These are phyloP conservation scores for Umbelopsis sp. DNA, from an alignment of 192 early-diverging fungal genomes.

Conservation along the genomic window DNA sequence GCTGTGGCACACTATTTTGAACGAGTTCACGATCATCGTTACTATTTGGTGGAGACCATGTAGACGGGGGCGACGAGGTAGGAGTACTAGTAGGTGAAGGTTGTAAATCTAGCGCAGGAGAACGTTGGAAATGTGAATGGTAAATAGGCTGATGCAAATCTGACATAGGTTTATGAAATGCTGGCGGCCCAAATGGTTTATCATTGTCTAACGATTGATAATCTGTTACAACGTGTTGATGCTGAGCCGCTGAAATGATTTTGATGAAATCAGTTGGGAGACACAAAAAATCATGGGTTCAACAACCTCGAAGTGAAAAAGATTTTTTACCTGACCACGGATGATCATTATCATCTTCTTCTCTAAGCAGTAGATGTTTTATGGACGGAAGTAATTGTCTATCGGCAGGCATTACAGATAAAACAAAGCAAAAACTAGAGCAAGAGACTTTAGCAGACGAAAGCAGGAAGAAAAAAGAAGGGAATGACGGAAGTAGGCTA, in stretches of 20 bases:
- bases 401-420: slow-evolving; percentile 6
- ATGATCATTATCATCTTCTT: slow-evolving; percentile 19
- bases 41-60: slow-evolving; percentile 11
- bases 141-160: background rate
- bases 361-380: slow-evolving; percentile 11
- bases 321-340: slow-evolving; percentile 12
- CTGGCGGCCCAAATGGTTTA: background rate
- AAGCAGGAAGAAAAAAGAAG: slow-evolving; percentile 1
- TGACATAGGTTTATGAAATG: background rate
- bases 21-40: background rate
- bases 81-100: slow-evolving; percentile 6
- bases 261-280: background rate
- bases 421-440: background rate
- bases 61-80: background rate
- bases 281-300: background rate
- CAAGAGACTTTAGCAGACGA: background rate
- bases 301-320: background rate
- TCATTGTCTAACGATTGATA: slow-evolving; percentile 1
- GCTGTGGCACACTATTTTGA: too few relatives aligned
- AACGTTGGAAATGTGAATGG: background rate
- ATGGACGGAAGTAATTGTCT: slow-evolving; percentile 22
- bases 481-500: background rate
- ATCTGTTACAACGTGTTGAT: slow-evolving; percentile 7
- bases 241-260: background rate
- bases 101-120: background rate